Evolutionary conservation across 257 asterid genomes (phyloP), one percentile per base, ranked within the genome.

Genomic region (Solanum chiquidenum): DNA sequence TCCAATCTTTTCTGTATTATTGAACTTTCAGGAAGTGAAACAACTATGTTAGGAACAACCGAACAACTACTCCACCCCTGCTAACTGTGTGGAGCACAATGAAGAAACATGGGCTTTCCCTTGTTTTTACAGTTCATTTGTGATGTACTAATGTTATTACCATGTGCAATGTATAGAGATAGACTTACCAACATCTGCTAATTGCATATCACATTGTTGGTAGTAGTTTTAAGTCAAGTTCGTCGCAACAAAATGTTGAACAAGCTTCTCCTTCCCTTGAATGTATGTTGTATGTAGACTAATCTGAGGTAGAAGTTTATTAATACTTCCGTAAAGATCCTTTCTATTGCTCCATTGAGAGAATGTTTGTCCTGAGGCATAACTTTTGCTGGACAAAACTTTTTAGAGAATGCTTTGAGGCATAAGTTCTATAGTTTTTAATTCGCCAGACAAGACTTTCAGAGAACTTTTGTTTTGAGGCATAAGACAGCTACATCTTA

Each of bases 401-500:
- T 35, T 35, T 35, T 35, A 35, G 38, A 35, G 6, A 35, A 35
- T 35, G 38, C 38, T 35, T 35, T 35, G 7, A 35, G 38, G 38
- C 38, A 35, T 35, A 35, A 35, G 7, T 35, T 35, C 38, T 35
- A 35, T 5, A 35, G 7, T 35, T 35, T 35, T 35, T 35, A 35
- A 35, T 35, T 35, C 1, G 38, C 38, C 7, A 35, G 38, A 35
- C 38, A 35, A 5, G 38, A 35, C 38, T 35, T 35, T 35, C 38
- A 4, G 38, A 35, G 38, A 35, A 35, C 38, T 35, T 35, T 35
- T 35, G 38, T 35, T 6, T 35, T 35, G 38, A 35, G 38, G 38
- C 38, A 29, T 29, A 94, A 91, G 86, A 90, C 89, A 35, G 92
- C 92, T 83, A 87, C 91, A 76, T 95, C 98, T 10, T 96, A 94